Base-by-base conservation (phyloP, 352 stramenopile genomes). In the Stephanocyclus meneghinianus region DNA sequence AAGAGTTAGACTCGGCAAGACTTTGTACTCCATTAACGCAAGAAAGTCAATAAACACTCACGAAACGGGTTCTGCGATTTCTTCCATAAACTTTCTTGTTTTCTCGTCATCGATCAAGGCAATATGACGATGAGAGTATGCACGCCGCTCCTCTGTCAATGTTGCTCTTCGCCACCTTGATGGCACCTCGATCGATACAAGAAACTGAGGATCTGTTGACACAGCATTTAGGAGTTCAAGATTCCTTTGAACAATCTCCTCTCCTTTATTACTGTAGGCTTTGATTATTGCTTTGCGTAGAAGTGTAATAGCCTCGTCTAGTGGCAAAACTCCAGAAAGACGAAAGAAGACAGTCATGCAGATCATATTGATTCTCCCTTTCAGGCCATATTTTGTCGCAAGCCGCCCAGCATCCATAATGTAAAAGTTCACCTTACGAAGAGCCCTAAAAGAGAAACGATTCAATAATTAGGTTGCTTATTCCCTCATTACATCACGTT, bases 331-430 rank as follows among this genome's bases (percentile, higher is more conserved):
- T 45, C 79, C 76, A 59, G 85, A 85, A 11, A 92, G 57, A 44
- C 84, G 80, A 68, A 92, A 92, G 67, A 89, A 90, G 30, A 73
- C 83, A 50, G 65, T 78, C 68, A 88, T 81, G 50, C 87, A 91
- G 71, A 92, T 91, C 80, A 91, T 91, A 74, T 93, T 93, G 76
- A 91, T 93, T 45, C 83, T 83, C 44, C 85, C 78, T 57, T 81
- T 85, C 8, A 92, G 76, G n/a, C 88, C 88, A 61, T 76, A 88
- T 47, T 84, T 80, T 44, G 66, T 51, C 9, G 88, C 89, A 59
- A 94, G 71, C 26, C 70, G 78, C 0, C 55, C 87, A 40, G 87
- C 90, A 78, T 94, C 88, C 80, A 91, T 91, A 30, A 88, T 88
- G 57, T 75, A 89, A 42, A 89, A 82, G 16, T 87, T 80, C 0